Evolutionary conservation across 2,329 filamentous ascomycete species (phyloP), one percentile per base, ranked within the genome.

Genomic region (Lachnellula arida): DNA sequence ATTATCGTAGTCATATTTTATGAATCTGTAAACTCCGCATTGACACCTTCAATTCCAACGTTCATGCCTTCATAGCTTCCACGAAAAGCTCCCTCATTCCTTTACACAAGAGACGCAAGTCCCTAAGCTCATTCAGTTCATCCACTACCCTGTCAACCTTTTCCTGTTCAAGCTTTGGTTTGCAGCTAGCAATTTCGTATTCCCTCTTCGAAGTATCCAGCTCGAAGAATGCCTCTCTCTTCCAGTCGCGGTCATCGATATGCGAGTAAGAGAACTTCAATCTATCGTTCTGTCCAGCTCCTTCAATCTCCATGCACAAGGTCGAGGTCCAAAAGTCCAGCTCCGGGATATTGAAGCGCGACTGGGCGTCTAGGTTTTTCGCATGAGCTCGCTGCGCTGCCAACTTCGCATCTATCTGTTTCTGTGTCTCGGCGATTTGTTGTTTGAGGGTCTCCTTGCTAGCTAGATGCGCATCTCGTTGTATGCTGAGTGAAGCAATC

Each of bases 271-370:
- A 82, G 71, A 99, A 96, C 72, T 93, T 93, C 64, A 99, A 78
- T 25, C 89, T 81, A 73, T 97, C 92, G 60, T 89, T 86, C 68
- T 84, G 82, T 1, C 90, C 92, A 0, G 89, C 89, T 1, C 93
- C 93, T 69, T 97, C 93, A 68, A 99, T 95, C 58, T 88, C 80
- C 69, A 97, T 73, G 56, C 93, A 92, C 57, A 99, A 77, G 70
- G 93, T 94, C 53, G 87, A 88, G 71, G 96, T 89, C 94, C 94
- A 99, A 70, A 97, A 97, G 64, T 92, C 89, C 46, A 99, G 80
- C 75, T 99, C 94, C 0, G 94, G 94, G 44, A 89, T 82, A 73
- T 99, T 97, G 73, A 93, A 89, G 35, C 91, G 84, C 53, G 88
- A 84, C 74, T 97, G 93, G 2, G 87, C 82, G 66, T 95, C 90